Evolutionary conservation across 345 rosid species (phyloP), one percentile per base, ranked within the genome.

Genomic region (Limnanthes douglasii): DNA sequence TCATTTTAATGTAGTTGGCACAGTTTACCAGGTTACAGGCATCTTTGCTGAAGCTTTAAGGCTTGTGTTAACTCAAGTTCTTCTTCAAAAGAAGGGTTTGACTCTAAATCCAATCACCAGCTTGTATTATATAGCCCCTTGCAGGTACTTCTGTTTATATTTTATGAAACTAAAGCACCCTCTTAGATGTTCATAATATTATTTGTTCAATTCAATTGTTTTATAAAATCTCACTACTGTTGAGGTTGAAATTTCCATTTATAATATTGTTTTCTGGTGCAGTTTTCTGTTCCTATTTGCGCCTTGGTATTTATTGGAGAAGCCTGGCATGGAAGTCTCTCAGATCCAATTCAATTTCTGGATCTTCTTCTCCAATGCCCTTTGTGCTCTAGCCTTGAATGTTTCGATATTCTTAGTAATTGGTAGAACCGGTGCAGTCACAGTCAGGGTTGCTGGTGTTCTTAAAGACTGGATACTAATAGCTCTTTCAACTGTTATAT

Each of bases 11-110:
- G 55, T 76, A 46, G 69, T 83, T 36, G 97, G 97, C 54, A 90
- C 98, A 37, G 59, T 78, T 56, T 84, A 70, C 64, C 98, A 84
- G 65, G 94, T 90, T 26, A 76, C 93, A 0, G 96, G 94, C 74
- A 90, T 84, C 49, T 64, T 90, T 65, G 94, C 94, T 26, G 96
- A 90, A 69, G 92, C 98, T 51, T 94, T 80, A 37, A 70, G 96
- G 64, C 78, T 90, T 64, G 96, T 84, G 27, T 79, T 88, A 55
- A 88, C 90, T 54, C 93, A 82, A 68, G 90, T 88, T 54, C 95
- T 88, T 50, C 66, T 83, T 41, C 98, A 88, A 53, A 84, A 79
- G 64, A 77, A 79, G 73, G 95, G 92, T 39, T 66, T 83, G 75
- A 54, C 86, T 15, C 54, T 88, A 51, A 84, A 79, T 61, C 98